These are phyloP conservation scores for Crinitomyces ghanaensis DNA, from an alignment of 805 yeast species.

Conservation along the genomic window DNA sequence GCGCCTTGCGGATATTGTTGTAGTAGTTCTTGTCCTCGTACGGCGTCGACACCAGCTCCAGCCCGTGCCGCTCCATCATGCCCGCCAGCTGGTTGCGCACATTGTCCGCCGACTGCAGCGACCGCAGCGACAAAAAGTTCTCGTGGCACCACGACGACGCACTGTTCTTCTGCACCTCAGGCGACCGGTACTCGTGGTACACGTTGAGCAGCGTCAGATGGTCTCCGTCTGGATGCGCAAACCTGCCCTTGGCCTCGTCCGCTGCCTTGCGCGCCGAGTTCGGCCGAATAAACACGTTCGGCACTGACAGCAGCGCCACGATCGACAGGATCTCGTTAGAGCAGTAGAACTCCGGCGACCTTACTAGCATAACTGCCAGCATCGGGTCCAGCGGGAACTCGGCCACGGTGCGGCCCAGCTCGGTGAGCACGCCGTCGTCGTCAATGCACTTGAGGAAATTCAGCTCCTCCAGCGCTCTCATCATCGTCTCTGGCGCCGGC, in stretches of 20 bases:
- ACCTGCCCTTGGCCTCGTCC: slow-evolving; percentile 75
- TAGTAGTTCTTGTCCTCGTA: slow-evolving; percentile 54
- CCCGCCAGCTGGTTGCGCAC: slow-evolving; percentile 76
- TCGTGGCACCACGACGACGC: slow-evolving; percentile 79
- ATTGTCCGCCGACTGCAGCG: slow-evolving; percentile 74
- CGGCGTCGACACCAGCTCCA: slow-evolving; percentile 61
- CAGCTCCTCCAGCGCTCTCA: slow-evolving; percentile 94
- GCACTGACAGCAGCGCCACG: slow-evolving; percentile 85
- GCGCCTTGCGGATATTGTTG: slow-evolving; percentile 72
- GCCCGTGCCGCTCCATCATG: slow-evolving; percentile 70
- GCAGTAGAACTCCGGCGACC: slow-evolving; percentile 74
- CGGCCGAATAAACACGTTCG: slow-evolving; percentile 91
- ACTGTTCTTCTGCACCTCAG: slow-evolving; percentile 54
- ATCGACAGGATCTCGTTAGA: slow-evolving; percentile 81
- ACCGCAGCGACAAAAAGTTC: slow-evolving; percentile 72
- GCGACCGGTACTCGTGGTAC: slow-evolving; percentile 68
- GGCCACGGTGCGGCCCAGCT: slow-evolving; percentile 82
- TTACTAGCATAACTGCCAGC: slow-evolving; percentile 85
- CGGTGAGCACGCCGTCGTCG: slow-evolving; percentile 84
- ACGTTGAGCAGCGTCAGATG: slow-evolving; percentile 86
- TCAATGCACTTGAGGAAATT: slow-evolving; percentile 82
- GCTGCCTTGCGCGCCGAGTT: slow-evolving; percentile 78
- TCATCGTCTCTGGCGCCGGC: slow-evolving; percentile 99
- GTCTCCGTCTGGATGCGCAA: slow-evolving; percentile 93
- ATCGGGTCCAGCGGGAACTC: slow-evolving; percentile 93